These are phyloP conservation scores for Saprolegnia parasitica DNA, from an alignment of 352 stramenopile species.

Conservation along the genomic window DNA sequence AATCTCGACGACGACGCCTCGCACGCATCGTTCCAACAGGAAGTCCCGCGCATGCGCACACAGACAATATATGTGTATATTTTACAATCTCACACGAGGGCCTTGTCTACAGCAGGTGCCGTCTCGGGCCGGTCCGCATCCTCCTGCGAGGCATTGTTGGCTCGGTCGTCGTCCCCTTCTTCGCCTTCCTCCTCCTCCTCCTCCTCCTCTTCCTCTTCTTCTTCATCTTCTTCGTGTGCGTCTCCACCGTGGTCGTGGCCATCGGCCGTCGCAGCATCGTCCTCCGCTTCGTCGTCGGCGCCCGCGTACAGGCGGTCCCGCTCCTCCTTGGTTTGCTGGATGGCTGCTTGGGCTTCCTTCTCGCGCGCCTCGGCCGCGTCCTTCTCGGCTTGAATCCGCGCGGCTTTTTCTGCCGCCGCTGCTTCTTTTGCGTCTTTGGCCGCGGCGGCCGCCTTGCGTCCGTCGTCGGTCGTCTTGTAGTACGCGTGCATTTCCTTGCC, in stretches of 20 bases:
- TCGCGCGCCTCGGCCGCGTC: conserved; percentile 33
- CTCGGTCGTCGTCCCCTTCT: conserved; percentile 35
- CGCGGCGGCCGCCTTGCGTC: background rate
- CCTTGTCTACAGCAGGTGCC: background rate
- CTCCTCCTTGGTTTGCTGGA: conserved; percentile 35
- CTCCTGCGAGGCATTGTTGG: background rate
- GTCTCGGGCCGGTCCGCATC: background rate
- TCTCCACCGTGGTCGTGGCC: conserved; percentile 30
- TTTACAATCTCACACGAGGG: background rate
- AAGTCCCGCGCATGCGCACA: too few relatives aligned
- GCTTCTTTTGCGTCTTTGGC: conserved; percentile 17
- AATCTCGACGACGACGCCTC: too few relatives aligned
- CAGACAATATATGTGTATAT: background rate
- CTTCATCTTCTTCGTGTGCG: conserved; percentile 29
- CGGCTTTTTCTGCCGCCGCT: conserved; percentile 32
- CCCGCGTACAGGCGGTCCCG: conserved; percentile 48
- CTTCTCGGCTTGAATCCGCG: conserved; percentile 41
- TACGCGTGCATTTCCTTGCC: conserved; percentile 42
- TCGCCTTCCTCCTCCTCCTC: conserved; percentile 32
- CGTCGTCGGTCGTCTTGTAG: conserved; percentile 18
- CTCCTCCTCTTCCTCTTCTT: conserved; percentile 31
- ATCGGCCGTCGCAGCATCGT: conserved; percentile 24
- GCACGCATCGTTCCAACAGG: too few relatives aligned
- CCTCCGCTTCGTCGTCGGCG: conserved; percentile 32
- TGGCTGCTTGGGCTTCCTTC: conserved; percentile 37